These are phyloP conservation scores for Lunasporangiospora selenospora DNA, from an alignment of 192 early-diverging fungal species.

Conservation along the genomic window DNA sequence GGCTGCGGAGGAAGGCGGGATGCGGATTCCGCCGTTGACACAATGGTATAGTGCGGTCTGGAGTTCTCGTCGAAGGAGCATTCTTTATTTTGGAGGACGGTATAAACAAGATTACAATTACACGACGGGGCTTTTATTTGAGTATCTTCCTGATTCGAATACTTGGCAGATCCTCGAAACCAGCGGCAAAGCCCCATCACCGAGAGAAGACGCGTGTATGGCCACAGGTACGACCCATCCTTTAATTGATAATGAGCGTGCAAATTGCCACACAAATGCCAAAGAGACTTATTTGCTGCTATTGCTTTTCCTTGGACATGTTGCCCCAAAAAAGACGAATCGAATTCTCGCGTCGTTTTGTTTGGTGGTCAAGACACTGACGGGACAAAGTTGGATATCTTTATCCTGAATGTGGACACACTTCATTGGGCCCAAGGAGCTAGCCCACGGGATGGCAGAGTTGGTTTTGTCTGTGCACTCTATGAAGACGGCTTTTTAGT, in stretches of 20 bases:
- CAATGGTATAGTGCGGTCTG: constrained; percentile 22
- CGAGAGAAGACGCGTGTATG: constrained; percentile 21
- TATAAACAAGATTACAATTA: no score
- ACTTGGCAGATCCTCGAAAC: constrained; percentile 7
- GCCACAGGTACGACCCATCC: constrained; percentile 10
- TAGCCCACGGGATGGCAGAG: neutral
- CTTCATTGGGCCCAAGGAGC: constrained; percentile 9
- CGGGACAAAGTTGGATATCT: constrained; percentile 7
- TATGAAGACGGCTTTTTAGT: constrained; percentile 26
- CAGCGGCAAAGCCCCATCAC: constrained; percentile 4
- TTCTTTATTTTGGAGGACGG: constrained; percentile 31
- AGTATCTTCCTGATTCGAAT: constrained; percentile 16
- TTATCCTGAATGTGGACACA: constrained; percentile 17
- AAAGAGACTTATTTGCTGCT: no score
- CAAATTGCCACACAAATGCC: no score
- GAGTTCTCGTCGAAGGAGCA: constrained; percentile 7
- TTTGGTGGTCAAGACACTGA: constrained; percentile 17
- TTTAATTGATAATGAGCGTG: no score
- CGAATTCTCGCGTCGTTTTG: no score
- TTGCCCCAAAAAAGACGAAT: no score
- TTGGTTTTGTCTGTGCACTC: constrained; percentile 22
- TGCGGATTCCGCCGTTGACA: neutral
- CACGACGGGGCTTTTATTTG: no score
- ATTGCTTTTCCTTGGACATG: no score
- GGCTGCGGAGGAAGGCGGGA: constrained; percentile 2